Base-by-base conservation (phyloP, 805 yeast species). In the Ogataea corticis region DNA sequence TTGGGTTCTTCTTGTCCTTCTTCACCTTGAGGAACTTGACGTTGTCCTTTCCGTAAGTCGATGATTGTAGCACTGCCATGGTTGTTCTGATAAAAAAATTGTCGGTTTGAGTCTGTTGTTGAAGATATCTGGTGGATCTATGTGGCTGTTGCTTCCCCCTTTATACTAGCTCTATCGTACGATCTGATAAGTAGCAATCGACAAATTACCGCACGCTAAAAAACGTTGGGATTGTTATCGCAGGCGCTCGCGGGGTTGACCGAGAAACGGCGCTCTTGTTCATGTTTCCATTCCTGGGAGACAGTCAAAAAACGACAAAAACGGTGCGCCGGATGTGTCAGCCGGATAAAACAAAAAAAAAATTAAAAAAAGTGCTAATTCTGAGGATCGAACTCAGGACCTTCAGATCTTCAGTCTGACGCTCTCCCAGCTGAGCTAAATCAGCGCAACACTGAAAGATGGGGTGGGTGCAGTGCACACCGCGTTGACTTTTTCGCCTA, bases 11-110 rank as follows among this genome's bases (percentile, higher is more conserved):
- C 48, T 86, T 77, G 69, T 88, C 87, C 61, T 84, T 86, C 69
- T 81, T 84, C 57, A 90, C 96, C 70, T 90, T 91, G 59, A 91
- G 77, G 67, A 91, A 87, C 66, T 91, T 89, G 64, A 91, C 97
- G 70, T 89, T 88, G 66, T 82, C 96, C 66, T 91, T 91, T 54
- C 97, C 97, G 75, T 91, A 91, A 25, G 87, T 71, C 21, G 95
- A 59, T 55, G 40, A 12, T 37, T 62, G 62, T 46, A 65, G 50
- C 31, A 51, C 50, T 10, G 66, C 61, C 68, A 62, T 63, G 35
- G 16, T 50, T 33, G 33, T 6, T 36, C 9, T 33, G 33, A 13
- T 30, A 14, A 30, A n/a, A 30, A 30, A 30, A n/a, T n/a, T n/a
- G 33, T 17, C 11, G 16, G 10, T 15, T 31, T 5, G 21, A 18